Conservation (phyloP, 2,329 filamentous ascomycete species). For the Xylariaceae sp. region DNA sequence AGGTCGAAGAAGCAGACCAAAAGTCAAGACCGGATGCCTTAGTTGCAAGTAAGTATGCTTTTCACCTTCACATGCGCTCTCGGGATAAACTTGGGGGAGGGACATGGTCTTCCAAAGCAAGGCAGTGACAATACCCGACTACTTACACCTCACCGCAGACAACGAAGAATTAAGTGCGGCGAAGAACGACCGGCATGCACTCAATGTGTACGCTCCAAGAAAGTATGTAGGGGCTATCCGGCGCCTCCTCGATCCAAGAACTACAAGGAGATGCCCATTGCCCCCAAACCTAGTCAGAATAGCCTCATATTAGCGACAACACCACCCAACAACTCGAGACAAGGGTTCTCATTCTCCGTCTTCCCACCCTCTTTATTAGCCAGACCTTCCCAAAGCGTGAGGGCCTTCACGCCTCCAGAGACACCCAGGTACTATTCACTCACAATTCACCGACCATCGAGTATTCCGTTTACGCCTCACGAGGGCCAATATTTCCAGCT, state of each 20-base stretch:
- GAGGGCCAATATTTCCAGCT: conserved; percentile 58
- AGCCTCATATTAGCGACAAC: conserved; percentile 4
- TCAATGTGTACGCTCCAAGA: conserved; percentile 55
- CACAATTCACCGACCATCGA: conserved; percentile 41
- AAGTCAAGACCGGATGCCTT: conserved; percentile 61
- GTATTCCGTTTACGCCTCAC: conserved; percentile 44
- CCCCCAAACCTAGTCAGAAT: conserved; percentile 18
- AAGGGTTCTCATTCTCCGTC: conserved; percentile 8
- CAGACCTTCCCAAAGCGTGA: neutral
- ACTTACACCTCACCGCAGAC: conserved; percentile 35
- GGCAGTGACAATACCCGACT: neutral
- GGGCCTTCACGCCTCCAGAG: conserved; percentile 31
- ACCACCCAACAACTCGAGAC: conserved; percentile 1
- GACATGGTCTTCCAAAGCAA: neutral
- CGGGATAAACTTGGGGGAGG: neutral
- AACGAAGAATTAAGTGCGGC: conserved; percentile 61
- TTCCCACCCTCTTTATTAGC: conserved; percentile 7
- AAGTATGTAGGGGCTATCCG: conserved; percentile 57
- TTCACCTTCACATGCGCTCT: neutral
- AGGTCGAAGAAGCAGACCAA: conserved; percentile 50
- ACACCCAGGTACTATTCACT: conserved; percentile 31
- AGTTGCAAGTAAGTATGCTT: conserved; percentile 63
- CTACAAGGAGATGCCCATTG: conserved; percentile 39
- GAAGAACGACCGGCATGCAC: conserved; percentile 56
- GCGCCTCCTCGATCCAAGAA: conserved; percentile 46